Conservation (phyloP, 257 asterid genomes). For the Solanum rostratum region DNA sequence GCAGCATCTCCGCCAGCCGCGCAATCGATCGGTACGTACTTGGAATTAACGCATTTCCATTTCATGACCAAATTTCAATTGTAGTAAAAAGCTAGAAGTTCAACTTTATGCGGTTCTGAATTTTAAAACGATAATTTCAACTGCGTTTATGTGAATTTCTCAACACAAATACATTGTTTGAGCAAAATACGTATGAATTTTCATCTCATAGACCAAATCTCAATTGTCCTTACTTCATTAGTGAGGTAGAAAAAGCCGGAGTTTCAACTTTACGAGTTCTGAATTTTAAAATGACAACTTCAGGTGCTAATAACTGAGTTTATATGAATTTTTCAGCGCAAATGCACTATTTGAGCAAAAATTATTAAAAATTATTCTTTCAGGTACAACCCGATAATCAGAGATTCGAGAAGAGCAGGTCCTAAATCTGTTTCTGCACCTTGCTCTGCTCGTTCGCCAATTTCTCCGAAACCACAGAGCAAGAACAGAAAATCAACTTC, state of each 20-base stretch:
- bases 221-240: not conserved
- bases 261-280: not conserved
- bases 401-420: conserved; percentile 14
- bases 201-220: not conserved
- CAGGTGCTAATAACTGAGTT: not conserved
- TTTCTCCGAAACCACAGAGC: not conserved
- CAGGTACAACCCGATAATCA: conserved; percentile 28
- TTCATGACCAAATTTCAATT: too few relatives aligned
- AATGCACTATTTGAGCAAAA: too few relatives aligned
- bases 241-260: too few relatives aligned
- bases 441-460: not conserved
- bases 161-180: too few relatives aligned
- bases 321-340: not conserved
- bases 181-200: too few relatives aligned
- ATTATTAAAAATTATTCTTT: not conserved
- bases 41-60: not conserved
- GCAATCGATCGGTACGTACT: conserved; percentile 30
- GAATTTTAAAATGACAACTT: too few relatives aligned
- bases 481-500: not conserved
- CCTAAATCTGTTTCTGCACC: not conserved
- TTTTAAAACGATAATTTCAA: not conserved
- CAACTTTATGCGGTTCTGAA: not conserved
- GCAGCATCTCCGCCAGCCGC: conserved; percentile 24
- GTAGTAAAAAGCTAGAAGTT: not conserved
- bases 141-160: not conserved